A percentile compares a stretch with the other conserved stretches of the same genome.
Conservation (phyloP, 495 filamentous ascomycete species). For the Astrocystis sublimbata region DNA sequence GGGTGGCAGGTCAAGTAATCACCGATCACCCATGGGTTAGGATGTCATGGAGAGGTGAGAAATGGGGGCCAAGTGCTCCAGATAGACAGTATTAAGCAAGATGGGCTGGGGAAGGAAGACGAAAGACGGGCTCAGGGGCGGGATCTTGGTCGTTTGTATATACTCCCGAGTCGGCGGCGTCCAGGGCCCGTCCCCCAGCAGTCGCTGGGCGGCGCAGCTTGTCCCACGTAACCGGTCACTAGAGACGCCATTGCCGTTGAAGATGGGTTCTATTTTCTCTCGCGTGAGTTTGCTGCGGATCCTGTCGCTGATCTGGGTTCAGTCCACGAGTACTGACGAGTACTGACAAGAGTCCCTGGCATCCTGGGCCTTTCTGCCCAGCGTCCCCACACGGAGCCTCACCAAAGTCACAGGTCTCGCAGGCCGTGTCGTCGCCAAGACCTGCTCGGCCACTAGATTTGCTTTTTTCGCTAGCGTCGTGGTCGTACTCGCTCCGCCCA, state of each 20-base stretch:
- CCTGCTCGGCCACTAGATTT: not conserved
- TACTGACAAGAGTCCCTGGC: not conserved
- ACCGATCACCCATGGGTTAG: not conserved
- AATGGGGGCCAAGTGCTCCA: slow-evolving; percentile 1
- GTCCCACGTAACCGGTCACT: slow-evolving; percentile 1
- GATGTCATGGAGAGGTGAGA: not conserved
- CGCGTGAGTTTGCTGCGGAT: not conserved
- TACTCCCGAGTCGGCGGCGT: not conserved
- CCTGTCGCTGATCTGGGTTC: slow-evolving; percentile 4
- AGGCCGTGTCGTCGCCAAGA: not conserved
- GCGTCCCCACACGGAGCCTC: slow-evolving; percentile 17
- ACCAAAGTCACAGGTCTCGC: not conserved
- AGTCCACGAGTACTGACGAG: too few species aligned
- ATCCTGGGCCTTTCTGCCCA: not conserved
- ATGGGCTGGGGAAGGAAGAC: not conserved
- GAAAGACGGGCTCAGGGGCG: not conserved
- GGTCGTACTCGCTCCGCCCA: not conserved
- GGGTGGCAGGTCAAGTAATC: not conserved
- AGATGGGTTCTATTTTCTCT: slow-evolving; percentile 5
- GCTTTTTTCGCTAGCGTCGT: not conserved
- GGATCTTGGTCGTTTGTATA: slow-evolving; percentile 20
- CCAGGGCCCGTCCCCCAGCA: slow-evolving; percentile 1
- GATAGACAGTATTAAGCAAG: not conserved
- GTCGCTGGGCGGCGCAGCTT: slow-evolving; percentile 9
- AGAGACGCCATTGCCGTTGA: slow-evolving; percentile 3